Evolutionary conservation across 1,139 yeast genomes (phyloP).

Genomic region (Eremothecium coryli): DNA sequence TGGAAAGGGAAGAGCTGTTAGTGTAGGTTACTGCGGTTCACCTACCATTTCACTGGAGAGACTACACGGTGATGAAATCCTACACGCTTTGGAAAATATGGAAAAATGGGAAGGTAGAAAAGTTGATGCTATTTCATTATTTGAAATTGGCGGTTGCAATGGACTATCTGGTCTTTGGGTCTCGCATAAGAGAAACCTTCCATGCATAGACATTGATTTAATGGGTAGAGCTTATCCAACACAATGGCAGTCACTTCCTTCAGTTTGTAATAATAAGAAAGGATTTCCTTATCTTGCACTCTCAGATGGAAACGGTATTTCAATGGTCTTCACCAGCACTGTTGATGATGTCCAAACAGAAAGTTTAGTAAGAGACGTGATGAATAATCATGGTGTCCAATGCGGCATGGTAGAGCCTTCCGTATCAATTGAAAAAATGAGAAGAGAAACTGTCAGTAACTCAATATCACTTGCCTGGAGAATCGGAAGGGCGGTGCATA

Average conservation of each 20-base stretch:
- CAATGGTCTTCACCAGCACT: conserved; percentile 33
- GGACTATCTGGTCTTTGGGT: conserved; percentile 34
- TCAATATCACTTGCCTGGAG: conserved; percentile 41
- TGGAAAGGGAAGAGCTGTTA: conserved; percentile 31
- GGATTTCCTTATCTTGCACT: conserved; percentile 33
- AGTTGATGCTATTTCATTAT: conserved; percentile 32
- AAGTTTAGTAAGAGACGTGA: conserved; percentile 35
- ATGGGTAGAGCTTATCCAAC: conserved; percentile 44
- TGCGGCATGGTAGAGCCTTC: conserved; percentile 37
- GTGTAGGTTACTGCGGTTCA: conserved; percentile 40
- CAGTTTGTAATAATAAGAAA: conserved; percentile 22
- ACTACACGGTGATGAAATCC: conserved; percentile 34
- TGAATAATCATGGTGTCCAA: conserved; percentile 34
- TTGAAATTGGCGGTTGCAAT: conserved; percentile 41
- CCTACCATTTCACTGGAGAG: conserved; percentile 41
- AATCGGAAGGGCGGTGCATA: conserved; percentile 37
- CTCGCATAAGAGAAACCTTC: conserved; percentile 29
- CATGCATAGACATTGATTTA: conserved; percentile 36
- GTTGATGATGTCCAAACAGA: conserved; percentile 33
- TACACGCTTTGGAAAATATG: conserved; percentile 31
- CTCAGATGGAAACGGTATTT: conserved; percentile 40
- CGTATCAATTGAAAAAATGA: conserved; percentile 27
- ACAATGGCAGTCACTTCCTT: conserved; percentile 35
- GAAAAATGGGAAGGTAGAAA: conserved; percentile 24
- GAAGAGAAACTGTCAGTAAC: conserved; percentile 27